phyloP scores from a whole-genome alignment of 257 asterid genomes.

The Solanum microdontum region DNA sequence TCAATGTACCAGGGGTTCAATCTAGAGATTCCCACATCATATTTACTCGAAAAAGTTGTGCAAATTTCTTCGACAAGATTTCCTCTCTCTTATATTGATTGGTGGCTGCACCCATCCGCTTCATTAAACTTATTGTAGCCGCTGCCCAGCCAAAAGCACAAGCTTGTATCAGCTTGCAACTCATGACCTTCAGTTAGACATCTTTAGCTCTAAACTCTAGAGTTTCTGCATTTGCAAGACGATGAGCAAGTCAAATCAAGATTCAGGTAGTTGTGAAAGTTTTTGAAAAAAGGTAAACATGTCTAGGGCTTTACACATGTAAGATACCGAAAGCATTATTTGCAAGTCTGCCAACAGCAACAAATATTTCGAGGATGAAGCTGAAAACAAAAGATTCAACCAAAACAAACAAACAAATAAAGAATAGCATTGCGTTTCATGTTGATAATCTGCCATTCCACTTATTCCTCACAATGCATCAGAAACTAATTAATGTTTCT shows the following conservation, averaged over 20 bases:
- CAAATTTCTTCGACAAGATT: not conserved
- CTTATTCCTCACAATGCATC: not conserved
- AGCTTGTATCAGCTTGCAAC: not conserved
- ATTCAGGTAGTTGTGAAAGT: not conserved
- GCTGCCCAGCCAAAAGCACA: not conserved
- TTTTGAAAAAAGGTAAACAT: not conserved
- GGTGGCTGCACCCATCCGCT: not conserved
- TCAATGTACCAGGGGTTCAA: not conserved
- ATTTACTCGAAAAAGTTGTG: not conserved
- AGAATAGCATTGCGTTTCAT: not conserved
- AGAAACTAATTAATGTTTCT: not conserved
- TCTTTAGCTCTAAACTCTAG: not conserved
- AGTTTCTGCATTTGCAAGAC: not conserved
- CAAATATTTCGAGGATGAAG: not conserved
- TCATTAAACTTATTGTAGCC: not conserved
- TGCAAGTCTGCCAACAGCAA: not conserved
- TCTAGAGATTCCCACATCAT: not conserved
- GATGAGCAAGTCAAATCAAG: not conserved
- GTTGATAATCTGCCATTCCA: not conserved
- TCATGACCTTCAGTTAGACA: not conserved
- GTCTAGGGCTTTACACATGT: not conserved
- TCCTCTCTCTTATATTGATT: not conserved
- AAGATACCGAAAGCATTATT: not conserved
- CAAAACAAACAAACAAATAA: not conserved
- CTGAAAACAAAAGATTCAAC: not conserved